Conservation (phyloP, 1,139 yeast genomes). For the Hansenula lynferdii region DNA sequence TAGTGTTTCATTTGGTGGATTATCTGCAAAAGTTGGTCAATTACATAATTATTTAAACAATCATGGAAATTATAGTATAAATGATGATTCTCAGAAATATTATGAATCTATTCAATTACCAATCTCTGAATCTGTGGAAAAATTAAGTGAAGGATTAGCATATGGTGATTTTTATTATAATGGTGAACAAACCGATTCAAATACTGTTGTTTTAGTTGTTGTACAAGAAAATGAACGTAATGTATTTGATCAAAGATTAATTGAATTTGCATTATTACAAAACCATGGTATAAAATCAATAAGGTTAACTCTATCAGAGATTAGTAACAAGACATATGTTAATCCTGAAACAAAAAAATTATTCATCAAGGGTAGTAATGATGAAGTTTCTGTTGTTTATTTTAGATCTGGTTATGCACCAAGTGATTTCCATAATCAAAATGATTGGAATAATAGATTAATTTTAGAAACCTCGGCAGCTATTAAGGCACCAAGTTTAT, state of each 20-base stretch:
- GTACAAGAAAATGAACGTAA: conserved; percentile 86
- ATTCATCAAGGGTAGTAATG: conserved; percentile 41
- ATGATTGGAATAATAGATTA: conserved; percentile 75
- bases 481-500: conserved; percentile 84
- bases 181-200: conserved; percentile 19
- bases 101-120: conserved; percentile 54
- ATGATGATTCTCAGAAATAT: conserved; percentile 18
- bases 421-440: conserved; percentile 52
- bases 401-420: conserved; percentile 90
- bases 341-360: conserved; percentile 40
- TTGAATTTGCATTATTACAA: conserved; percentile 66
- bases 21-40: conserved; percentile 74
- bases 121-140: conserved; percentile 54
- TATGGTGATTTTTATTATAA: conserved; percentile 58
- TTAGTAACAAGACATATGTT: conserved; percentile 37
- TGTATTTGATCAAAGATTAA: conserved; percentile 81
- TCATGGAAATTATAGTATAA: conserved; percentile 40
- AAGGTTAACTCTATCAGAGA: conserved; percentile 65
- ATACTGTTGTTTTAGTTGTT: conserved; percentile 65
- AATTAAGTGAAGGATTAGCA: conserved; percentile 68
- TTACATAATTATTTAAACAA: conserved; percentile 64
- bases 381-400: conserved; percentile 83
- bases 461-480: conserved; percentile 71
- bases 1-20: conserved; percentile 91
- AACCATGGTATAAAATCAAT: conserved; percentile 53